Percentiles rank a stretch among this genome's conserved stretches.
Conservation (phyloP, 2,329 filamentous ascomycete genomes). For the Penicillium sp. region DNA sequence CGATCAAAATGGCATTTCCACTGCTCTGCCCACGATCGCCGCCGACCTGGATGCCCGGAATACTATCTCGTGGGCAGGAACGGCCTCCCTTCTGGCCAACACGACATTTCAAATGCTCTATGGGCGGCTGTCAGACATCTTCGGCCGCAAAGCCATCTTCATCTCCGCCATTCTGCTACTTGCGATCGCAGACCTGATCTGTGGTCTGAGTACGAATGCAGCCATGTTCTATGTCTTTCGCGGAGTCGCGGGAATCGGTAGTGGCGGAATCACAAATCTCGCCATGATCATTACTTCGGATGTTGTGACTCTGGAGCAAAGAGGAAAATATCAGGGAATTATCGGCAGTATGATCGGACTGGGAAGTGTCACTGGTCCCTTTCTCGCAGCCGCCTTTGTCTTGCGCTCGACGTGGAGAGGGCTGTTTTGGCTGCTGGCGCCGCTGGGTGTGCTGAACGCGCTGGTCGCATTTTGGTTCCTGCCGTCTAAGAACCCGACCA, state of each 20-base stretch:
- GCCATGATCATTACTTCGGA: constrained; percentile 61
- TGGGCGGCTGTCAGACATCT: constrained; percentile 59
- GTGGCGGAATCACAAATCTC: constrained; percentile 58
- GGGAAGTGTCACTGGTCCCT: constrained; percentile 46
- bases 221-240: constrained; percentile 61
- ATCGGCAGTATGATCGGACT: constrained; percentile 43
- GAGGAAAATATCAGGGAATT: constrained; percentile 54
- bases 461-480: constrained; percentile 50
- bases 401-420: constrained; percentile 41
- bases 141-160: constrained; percentile 59
- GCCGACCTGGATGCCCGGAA: constrained; percentile 43
- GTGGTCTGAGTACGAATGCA: constrained; percentile 54
- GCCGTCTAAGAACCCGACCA: constrained; percentile 49
- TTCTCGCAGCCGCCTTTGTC: constrained; percentile 46
- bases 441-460: constrained; percentile 47
- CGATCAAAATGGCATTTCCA: constrained; percentile 56
- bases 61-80: constrained; percentile 66
- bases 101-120: constrained; percentile 64
- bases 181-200: constrained; percentile 56
- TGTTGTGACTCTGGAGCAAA: constrained; percentile 56
- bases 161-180: constrained; percentile 54
- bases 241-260: constrained; percentile 58
- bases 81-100: constrained; percentile 64
- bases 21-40: constrained; percentile 52
- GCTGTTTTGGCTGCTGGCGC: constrained; percentile 51